Evolutionary conservation across 495 filamentous ascomycete genomes (phyloP).

Genomic region (Schizothecium vesticola): DNA sequence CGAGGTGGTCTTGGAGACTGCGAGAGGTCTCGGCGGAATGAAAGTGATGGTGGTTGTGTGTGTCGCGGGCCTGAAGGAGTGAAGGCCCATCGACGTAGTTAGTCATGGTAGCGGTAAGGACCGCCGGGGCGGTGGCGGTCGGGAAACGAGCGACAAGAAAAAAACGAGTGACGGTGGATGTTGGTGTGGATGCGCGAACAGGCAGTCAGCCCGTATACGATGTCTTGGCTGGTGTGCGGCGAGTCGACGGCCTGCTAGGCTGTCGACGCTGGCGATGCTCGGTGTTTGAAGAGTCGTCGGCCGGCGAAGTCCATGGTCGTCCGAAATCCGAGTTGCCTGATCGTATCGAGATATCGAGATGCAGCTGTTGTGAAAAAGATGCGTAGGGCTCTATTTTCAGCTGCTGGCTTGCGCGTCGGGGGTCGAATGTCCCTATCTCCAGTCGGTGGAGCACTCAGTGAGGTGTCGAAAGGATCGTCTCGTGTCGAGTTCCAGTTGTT

Average conservation of each 20-base stretch:
- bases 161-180: not conserved
- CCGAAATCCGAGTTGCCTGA: not conserved
- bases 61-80: conserved; percentile 49
- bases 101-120: conserved; percentile 43
- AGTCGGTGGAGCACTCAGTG: not conserved
- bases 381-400: too few species aligned
- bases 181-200: not conserved
- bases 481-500: not conserved
- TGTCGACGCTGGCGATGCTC: not conserved
- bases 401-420: not conserved
- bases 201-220: not conserved
- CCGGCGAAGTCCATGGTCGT: not conserved
- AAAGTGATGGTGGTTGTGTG: conserved; percentile 26
- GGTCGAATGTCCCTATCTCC: not conserved
- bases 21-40: conserved; percentile 5
- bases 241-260: not conserved
- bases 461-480: conserved; percentile 7
- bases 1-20: conserved; percentile 12
- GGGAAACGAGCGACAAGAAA: conserved; percentile 10
- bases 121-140: conserved; percentile 22
- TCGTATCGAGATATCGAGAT: not conserved
- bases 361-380: not conserved
- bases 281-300: not conserved
- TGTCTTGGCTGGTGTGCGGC: not conserved
- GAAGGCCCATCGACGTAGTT: conserved; percentile 46